Conservation (phyloP, 1,284 basidiomycete species). For the Ceratobasidium sp. region DNA sequence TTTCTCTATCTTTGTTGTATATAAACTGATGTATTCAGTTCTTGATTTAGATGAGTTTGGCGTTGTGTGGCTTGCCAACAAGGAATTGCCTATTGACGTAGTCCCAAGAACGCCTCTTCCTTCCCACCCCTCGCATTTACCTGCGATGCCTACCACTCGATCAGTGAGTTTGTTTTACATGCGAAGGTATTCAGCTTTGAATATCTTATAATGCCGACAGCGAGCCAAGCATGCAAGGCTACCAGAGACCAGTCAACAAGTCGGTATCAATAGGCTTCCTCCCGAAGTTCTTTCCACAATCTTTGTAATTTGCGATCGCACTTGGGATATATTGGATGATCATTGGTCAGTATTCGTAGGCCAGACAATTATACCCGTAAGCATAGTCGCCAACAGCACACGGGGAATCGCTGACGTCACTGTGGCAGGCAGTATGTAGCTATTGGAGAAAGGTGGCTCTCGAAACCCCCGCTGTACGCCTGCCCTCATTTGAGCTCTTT, state of each 20-base stretch:
- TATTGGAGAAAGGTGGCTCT: conserved; percentile 18
- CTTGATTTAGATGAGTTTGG: too few relatives aligned
- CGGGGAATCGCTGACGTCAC: not conserved
- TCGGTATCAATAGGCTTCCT: conserved; percentile 7
- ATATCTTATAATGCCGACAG: not conserved
- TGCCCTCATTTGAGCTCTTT: not conserved
- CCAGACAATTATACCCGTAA: not conserved
- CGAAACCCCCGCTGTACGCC: not conserved
- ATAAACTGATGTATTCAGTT: too few relatives aligned
- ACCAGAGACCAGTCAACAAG: not conserved
- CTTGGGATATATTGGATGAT: not conserved
- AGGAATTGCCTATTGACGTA: too few relatives aligned
- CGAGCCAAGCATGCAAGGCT: not conserved
- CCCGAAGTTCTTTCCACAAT: not conserved
- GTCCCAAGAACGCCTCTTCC: too few relatives aligned
- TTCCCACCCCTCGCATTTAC: too few relatives aligned
- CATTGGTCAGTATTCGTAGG: not conserved
- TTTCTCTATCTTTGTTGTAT: too few relatives aligned
- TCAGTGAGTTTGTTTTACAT: not conserved
- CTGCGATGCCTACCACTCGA: not conserved
- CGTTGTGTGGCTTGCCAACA: too few relatives aligned
- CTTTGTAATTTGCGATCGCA: not conserved
- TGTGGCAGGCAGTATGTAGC: conserved; percentile 6
- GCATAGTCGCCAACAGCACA: not conserved
- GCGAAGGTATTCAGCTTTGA: not conserved